Evolutionary conservation across 768 basidiomycete species (phyloP).

Genomic region (Calocera viscosa): DNA sequence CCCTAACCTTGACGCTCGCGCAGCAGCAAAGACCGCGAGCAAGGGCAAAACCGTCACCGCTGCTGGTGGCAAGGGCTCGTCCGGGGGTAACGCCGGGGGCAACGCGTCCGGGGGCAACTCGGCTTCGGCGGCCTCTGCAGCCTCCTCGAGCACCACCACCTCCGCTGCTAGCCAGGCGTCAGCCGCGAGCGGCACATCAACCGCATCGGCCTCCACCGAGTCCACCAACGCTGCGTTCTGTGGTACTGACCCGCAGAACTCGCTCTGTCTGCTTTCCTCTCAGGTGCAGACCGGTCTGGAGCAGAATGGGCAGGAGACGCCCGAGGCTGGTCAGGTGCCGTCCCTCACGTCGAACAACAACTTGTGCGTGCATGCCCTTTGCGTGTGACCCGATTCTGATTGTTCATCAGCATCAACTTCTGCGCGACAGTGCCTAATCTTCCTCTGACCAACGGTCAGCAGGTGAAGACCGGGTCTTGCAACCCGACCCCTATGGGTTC

Average conservation of each 20-base stretch:
- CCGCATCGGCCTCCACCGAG: background rate
- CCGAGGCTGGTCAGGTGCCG: conserved; percentile 38
- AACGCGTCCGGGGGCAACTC: background rate
- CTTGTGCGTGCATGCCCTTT: conserved; percentile 27
- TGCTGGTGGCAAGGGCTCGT: conserved; percentile 1
- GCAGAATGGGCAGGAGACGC: conserved; percentile 37
- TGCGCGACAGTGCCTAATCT: conserved; percentile 35
- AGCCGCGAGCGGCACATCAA: no score
- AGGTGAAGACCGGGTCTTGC: conserved; percentile 42
- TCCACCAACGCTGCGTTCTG: background rate
- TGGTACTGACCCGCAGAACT: background rate
- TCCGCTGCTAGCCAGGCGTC: no score
- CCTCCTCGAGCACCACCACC: background rate
- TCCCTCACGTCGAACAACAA: conserved; percentile 47
- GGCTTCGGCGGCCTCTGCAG: background rate
- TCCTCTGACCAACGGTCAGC: conserved; percentile 45
- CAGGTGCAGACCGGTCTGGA: conserved; percentile 31
- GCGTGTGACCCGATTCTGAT: background rate
- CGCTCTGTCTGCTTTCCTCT: background rate
- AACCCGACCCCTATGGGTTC: conserved; percentile 47
- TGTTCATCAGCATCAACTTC: conserved; percentile 33
- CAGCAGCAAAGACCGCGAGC: background rate
- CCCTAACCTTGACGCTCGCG: background rate
- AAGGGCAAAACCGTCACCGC: background rate
- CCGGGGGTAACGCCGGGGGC: background rate